These are phyloP conservation scores for Apiospora hydei DNA, from an alignment of 2,329 filamentous ascomycete genomes.

Conservation along the genomic window DNA sequence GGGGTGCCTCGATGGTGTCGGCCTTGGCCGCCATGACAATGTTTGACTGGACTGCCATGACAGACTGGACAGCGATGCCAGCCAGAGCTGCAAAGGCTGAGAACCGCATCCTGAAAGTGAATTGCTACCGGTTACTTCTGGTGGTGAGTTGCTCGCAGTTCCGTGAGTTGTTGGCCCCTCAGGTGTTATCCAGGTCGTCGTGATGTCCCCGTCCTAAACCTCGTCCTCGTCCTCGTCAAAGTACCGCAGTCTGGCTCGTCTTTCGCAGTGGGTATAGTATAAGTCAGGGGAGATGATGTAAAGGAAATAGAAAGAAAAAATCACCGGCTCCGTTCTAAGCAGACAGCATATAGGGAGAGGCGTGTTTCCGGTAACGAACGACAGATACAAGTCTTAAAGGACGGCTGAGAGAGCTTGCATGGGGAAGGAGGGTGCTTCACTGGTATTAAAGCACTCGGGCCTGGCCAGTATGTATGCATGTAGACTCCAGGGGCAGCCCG, in stretches of 20 bases:
- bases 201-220: neutral
- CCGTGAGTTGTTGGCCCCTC: neutral
- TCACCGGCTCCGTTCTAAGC: neutral
- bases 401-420: neutral
- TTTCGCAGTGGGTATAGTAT: neutral
- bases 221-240: neutral
- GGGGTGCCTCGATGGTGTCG: neutral
- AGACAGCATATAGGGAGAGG: neutral
- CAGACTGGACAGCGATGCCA: neutral
- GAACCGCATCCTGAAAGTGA: neutral
- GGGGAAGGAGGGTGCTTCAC: neutral
- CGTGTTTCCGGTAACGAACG: neutral
- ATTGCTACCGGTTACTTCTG: neutral
- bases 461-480: neutral
- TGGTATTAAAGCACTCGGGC: neutral
- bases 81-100: constrained; percentile 4
- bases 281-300: neutral
- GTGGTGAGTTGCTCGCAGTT: neutral
- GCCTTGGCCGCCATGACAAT: neutral
- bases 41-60: neutral
- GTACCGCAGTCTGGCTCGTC: neutral
- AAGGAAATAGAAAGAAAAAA: neutral
- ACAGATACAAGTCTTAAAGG: neutral
- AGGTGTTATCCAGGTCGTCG: neutral
- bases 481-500: neutral